phyloP scores from a whole-genome alignment of 2,329 filamentous ascomycete species.

The Arthrobotrys entomopaga region DNA sequence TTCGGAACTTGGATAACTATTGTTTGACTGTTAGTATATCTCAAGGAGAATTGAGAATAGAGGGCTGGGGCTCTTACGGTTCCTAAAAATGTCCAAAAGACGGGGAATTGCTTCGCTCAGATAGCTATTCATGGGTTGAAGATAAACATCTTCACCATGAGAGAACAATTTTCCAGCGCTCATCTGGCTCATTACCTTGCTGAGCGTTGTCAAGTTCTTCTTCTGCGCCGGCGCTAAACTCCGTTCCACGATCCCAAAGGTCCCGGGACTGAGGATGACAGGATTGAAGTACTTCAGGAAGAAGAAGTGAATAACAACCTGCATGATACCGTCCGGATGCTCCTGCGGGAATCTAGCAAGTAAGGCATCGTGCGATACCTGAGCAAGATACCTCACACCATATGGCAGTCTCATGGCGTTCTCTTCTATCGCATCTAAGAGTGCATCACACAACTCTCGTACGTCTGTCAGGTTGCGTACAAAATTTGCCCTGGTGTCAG shows the following conservation, averaged over 20 bases:
- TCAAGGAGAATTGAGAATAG: neutral
- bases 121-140: slow-evolving; percentile 94
- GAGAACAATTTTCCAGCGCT: slow-evolving; percentile 83
- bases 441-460: slow-evolving; percentile 91
- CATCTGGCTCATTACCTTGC: slow-evolving; percentile 89
- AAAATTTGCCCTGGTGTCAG: slow-evolving; percentile 89
- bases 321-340: slow-evolving; percentile 78
- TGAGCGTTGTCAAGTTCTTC: slow-evolving; percentile 87
- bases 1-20: slow-evolving; percentile 82
- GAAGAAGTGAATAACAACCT: slow-evolving; percentile 87
- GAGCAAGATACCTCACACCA: slow-evolving; percentile 85
- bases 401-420: slow-evolving; percentile 89
- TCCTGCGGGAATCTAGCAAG: slow-evolving; percentile 82
- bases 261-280: slow-evolving; percentile 87
- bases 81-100: slow-evolving; percentile 71
- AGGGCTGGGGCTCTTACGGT: slow-evolving; percentile 32
- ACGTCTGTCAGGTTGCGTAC: slow-evolving; percentile 94
- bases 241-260: slow-evolving; percentile 90
- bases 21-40: slow-evolving; percentile 61
- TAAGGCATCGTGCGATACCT: slow-evolving; percentile 84
- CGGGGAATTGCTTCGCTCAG: slow-evolving; percentile 84
- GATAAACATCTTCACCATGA: slow-evolving; percentile 91
- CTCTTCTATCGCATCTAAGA: slow-evolving; percentile 83
- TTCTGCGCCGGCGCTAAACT: slow-evolving; percentile 90
- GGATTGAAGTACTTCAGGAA: slow-evolving; percentile 95